Conservation (phyloP, 2,329 filamentous ascomycete species). For the Penicillium sp. region DNA sequence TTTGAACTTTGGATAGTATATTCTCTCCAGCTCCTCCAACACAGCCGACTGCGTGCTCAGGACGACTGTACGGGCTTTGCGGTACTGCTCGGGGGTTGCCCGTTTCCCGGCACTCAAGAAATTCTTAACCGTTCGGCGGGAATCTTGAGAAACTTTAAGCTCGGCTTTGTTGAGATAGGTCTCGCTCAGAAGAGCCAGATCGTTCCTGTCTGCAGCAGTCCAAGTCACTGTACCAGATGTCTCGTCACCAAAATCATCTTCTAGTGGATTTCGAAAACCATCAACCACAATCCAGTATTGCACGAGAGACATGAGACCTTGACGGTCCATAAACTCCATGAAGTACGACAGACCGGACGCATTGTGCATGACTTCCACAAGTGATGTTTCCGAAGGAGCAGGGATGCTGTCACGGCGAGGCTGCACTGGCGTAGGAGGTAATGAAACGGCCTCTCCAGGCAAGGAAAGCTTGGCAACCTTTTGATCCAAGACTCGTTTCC, state of each 20-base stretch:
- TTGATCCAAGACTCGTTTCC: slow-evolving; percentile 85
- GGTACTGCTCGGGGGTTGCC: slow-evolving; percentile 80
- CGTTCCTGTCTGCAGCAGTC: slow-evolving; percentile 81
- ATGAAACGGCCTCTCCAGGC: slow-evolving; percentile 56
- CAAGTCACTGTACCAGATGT: slow-evolving; percentile 67
- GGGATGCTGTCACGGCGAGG: slow-evolving; percentile 53
- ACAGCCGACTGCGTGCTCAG: slow-evolving; percentile 80
- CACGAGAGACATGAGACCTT: slow-evolving; percentile 81
- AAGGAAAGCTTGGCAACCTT: slow-evolving; percentile 80
- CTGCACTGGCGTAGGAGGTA: slow-evolving; percentile 34
- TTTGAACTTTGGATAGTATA: slow-evolving; percentile 83
- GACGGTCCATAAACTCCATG: slow-evolving; percentile 99
- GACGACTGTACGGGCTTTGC: slow-evolving; percentile 78
- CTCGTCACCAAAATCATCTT: slow-evolving; percentile 79
- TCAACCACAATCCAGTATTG: slow-evolving; percentile 99
- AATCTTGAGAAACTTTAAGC: slow-evolving; percentile 72
- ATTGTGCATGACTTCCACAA: slow-evolving; percentile 86
- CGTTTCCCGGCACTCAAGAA: slow-evolving; percentile 78
- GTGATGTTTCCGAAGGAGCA: slow-evolving; percentile 71
- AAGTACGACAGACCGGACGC: slow-evolving; percentile 93
- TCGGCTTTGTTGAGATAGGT: slow-evolving; percentile 83
- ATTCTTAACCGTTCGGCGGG: slow-evolving; percentile 69
- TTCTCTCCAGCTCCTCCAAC: slow-evolving; percentile 80
- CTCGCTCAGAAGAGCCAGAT: slow-evolving; percentile 89
- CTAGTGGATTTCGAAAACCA: slow-evolving; percentile 89